These are phyloP conservation scores for Colletotrichum sp. DNA, from an alignment of 2,329 filamentous ascomycete genomes.

Conservation along the genomic window DNA sequence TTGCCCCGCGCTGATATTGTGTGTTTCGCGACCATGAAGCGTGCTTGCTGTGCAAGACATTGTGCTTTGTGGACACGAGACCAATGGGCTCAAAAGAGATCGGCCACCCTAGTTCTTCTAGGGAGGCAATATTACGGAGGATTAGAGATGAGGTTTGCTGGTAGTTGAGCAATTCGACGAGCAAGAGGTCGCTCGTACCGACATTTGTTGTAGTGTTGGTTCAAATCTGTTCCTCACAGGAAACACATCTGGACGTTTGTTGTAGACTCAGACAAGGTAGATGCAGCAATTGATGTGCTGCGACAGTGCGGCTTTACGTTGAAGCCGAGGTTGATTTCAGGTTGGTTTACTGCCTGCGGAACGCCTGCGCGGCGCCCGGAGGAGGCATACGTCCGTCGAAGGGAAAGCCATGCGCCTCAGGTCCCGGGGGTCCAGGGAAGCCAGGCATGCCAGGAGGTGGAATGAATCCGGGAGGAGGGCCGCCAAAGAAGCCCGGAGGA, in stretches of 20 bases:
- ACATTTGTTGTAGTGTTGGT: neutral
- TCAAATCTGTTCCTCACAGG: neutral
- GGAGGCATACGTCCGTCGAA: slow-evolving; percentile 64
- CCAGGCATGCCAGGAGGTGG: slow-evolving; percentile 59
- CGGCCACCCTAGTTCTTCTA: neutral
- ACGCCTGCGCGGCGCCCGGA: slow-evolving; percentile 42
- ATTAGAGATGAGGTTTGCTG: neutral
- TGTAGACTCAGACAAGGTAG: neutral
- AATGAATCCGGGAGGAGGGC: slow-evolving; percentile 55
- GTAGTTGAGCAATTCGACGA: slow-evolving; percentile 3
- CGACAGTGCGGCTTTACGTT: neutral
- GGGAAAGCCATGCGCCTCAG: slow-evolving; percentile 53
- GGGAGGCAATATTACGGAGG: neutral
- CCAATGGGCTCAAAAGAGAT: neutral
- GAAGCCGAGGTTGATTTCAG: neutral
- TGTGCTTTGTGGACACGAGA: neutral
- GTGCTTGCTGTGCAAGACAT: neutral
- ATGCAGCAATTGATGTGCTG: neutral
- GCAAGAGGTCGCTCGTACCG: neutral
- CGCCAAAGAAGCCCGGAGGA: slow-evolving; percentile 63
- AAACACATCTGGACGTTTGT: neutral
- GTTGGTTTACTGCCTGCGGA: slow-evolving; percentile 37
- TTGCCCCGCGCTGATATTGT: neutral
- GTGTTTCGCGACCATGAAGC: neutral
- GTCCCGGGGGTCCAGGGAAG: slow-evolving; percentile 57